phyloP scores from a whole-genome alignment of 2,329 filamentous ascomycete genomes.

The Escovopsis sp. region DNA sequence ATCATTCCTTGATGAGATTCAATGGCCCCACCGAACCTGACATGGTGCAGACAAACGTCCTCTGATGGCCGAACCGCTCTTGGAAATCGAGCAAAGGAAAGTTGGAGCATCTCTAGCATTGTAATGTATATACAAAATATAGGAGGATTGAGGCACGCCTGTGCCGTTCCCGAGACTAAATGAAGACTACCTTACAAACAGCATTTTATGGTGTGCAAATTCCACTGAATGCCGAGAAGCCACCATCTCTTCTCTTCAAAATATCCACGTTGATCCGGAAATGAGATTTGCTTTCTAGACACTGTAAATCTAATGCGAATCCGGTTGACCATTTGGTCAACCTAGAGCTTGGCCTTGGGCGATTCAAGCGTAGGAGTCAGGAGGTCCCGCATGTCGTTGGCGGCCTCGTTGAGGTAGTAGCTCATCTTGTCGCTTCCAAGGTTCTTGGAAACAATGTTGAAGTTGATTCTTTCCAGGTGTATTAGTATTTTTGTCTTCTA shows the following conservation, averaged over 20 bases:
- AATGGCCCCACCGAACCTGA: no score
- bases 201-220: no score
- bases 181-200: no score
- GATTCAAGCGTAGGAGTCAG: conserved; percentile 65
- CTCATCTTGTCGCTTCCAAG: conserved; percentile 87
- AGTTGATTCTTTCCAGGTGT: conserved; percentile 59
- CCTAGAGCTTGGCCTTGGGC: conserved; percentile 76
- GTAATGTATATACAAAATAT: background rate
- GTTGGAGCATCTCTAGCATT: background rate
- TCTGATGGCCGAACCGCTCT: background rate
- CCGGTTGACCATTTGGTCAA: background rate
- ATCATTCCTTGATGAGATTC: no score
- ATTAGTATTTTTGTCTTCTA: background rate
- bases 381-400: conserved; percentile 75
- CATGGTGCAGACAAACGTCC: no score
- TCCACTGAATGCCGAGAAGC: no score
- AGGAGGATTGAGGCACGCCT: background rate
- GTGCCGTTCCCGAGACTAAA: background rate
- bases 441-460: conserved; percentile 93
- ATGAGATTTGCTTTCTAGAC: background rate
- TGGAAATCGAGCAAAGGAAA: background rate
- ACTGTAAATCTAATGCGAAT: no score
- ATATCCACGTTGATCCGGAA: background rate
- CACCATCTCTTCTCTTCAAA: background rate
- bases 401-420: conserved; percentile 89